Evolutionary conservation across 257 asterid species (phyloP).

Genomic region (Solanum pinnatisectum): DNA sequence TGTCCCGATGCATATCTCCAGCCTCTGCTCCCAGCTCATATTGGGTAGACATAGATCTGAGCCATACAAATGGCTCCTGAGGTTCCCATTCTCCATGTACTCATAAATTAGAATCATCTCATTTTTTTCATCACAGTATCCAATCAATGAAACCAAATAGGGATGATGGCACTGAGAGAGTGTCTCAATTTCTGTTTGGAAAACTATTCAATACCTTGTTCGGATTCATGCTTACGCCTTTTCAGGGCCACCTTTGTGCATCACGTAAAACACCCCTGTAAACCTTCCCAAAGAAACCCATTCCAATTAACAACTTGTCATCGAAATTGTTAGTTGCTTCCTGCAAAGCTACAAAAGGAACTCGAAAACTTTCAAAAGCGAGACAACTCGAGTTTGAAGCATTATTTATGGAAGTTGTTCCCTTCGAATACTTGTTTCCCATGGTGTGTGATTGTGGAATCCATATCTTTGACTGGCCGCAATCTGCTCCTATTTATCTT

Average conservation of each 20-base stretch:
- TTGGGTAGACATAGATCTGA: neutral
- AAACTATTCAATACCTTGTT: neutral
- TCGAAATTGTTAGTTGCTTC: neutral
- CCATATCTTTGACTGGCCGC: too few relatives aligned
- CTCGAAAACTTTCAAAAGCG: neutral
- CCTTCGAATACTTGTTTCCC: neutral
- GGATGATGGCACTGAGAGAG: neutral
- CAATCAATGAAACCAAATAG: neutral
- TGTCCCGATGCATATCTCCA: too few relatives aligned
- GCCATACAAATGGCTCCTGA: neutral
- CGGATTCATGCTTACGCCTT: neutral
- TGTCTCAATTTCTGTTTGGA: neutral
- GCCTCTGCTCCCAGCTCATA: too few relatives aligned
- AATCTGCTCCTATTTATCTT: too few relatives aligned
- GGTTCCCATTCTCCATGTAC: neutral
- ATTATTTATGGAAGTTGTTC: neutral
- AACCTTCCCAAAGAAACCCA: conserved; percentile 12
- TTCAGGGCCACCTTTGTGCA: conserved; percentile 8
- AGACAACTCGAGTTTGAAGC: neutral
- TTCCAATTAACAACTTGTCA: neutral
- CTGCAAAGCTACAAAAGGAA: neutral
- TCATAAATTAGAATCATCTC: neutral
- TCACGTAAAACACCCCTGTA: conserved; percentile 3
- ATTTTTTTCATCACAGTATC: neutral
- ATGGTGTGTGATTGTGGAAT: neutral